Evolutionary conservation across 2,329 filamentous ascomycete species (phyloP).

Genomic region (Microdochium trichocladiopsis): DNA sequence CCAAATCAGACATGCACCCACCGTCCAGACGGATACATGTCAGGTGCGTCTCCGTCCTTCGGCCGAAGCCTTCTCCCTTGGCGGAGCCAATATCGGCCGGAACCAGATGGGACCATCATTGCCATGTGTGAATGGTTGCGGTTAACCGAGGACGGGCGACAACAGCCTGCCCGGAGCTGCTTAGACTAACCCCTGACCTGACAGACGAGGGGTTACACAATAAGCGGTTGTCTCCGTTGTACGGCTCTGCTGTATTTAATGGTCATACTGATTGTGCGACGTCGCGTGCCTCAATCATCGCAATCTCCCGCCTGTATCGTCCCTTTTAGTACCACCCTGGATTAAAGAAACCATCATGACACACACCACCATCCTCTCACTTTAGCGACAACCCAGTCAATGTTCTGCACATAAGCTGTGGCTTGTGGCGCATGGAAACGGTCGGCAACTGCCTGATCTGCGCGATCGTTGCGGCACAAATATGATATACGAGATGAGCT

Average conservation of each 20-base stretch:
- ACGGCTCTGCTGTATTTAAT: neutral
- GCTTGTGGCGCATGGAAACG: neutral
- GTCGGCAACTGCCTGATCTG: neutral
- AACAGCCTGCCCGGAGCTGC: neutral
- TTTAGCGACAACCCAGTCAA: neutral
- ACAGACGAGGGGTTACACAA: neutral
- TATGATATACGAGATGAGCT: too few species aligned
- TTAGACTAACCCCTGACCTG: neutral
- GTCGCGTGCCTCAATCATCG: neutral
- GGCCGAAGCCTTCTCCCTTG: neutral
- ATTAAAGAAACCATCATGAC: neutral
- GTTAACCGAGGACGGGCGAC: neutral
- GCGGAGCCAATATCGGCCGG: neutral
- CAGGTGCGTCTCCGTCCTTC: neutral
- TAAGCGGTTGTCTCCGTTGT: neutral
- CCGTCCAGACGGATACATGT: neutral
- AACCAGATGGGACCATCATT: neutral
- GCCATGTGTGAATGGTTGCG: neutral
- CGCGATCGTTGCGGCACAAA: neutral
- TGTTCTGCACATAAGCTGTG: neutral
- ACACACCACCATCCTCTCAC: neutral
- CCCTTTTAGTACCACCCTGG: neutral
- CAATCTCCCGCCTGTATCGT: neutral
- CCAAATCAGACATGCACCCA: neutral
- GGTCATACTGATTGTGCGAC: neutral